phyloP scores from a whole-genome alignment of 148 eudicot species.

The Chenopodium album region DNA sequence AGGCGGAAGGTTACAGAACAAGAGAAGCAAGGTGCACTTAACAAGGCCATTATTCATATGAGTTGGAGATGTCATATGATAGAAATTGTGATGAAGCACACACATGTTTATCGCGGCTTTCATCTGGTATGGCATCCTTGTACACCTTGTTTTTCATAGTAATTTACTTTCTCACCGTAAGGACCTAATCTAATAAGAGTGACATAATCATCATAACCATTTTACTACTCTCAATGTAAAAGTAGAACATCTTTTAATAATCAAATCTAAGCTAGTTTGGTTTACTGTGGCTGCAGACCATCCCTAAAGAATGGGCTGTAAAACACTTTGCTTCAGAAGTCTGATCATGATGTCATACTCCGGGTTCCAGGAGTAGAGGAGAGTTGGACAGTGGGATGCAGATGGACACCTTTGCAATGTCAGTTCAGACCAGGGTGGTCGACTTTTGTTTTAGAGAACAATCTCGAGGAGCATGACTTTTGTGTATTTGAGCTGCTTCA shows the following conservation, averaged over 20 bases:
- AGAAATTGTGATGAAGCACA: conserved; percentile 1
- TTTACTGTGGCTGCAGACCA: not conserved
- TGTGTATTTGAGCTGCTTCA: conserved; percentile 17
- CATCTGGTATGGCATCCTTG: conserved; percentile 12
- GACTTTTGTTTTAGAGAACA: conserved; percentile 14
- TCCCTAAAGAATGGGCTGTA: conserved; percentile 17
- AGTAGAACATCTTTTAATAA: not conserved
- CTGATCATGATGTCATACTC: conserved; percentile 2
- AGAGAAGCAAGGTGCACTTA: not conserved
- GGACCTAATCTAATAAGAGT: not conserved
- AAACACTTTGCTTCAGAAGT: conserved; percentile 4
- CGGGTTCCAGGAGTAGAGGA: not conserved
- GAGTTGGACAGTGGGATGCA: conserved; percentile 14
- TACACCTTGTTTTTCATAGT: not conserved
- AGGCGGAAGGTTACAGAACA: conserved; percentile 8
- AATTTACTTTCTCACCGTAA: not conserved
- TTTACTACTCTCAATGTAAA: no score
- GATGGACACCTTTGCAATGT: conserved; percentile 16
- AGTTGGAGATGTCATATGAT: not conserved
- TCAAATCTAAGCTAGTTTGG: not conserved
- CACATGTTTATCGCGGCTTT: conserved; percentile 22
- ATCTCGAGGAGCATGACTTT: conserved; percentile 16
- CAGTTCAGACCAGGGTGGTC: conserved; percentile 23
- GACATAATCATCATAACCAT: not conserved
- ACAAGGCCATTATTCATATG: not conserved